Conservation (phyloP, 805 yeast species). For the Sugiyamaella mastotermitis region DNA sequence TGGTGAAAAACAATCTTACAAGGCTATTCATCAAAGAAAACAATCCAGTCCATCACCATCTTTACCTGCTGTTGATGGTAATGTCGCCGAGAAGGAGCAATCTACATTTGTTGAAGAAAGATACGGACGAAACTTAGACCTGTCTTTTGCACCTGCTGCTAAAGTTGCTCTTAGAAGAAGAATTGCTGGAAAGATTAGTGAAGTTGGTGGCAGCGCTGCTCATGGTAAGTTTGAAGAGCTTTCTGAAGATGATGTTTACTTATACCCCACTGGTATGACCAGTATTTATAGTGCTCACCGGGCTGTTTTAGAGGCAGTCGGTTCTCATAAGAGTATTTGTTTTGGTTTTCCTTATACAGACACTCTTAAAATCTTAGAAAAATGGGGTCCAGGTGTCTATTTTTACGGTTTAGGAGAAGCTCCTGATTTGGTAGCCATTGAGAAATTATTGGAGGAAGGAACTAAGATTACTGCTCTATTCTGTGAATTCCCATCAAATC, state of each 20-base stretch:
- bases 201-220: constrained; percentile 29
- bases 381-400: constrained; percentile 88
- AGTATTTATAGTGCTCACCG: constrained; percentile 77
- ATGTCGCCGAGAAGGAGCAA: constrained; percentile 38
- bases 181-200: constrained; percentile 60
- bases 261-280: constrained; percentile 92
- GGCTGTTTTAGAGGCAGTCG: constrained; percentile 23
- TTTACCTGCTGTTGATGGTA: not conserved
- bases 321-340: constrained; percentile 63
- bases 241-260: constrained; percentile 59
- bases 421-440: constrained; percentile 55
- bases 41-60: not conserved
- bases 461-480: constrained; percentile 69
- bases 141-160: constrained; percentile 69
- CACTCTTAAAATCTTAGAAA: constrained; percentile 74
- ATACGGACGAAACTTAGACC: constrained; percentile 82
- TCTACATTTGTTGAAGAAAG: constrained; percentile 76
- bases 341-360: constrained; percentile 97
- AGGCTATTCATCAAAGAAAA: constrained; percentile 6
- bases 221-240: constrained; percentile 19
- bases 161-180: constrained; percentile 67
- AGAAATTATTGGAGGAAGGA: constrained; percentile 52
- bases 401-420: constrained; percentile 84
- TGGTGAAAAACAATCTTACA: constrained; percentile 6
- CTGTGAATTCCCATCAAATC: constrained; percentile 94